These are phyloP conservation scores for Trichoderma cornu-damae DNA, from an alignment of 2,329 filamentous ascomycete species.

Conservation along the genomic window DNA sequence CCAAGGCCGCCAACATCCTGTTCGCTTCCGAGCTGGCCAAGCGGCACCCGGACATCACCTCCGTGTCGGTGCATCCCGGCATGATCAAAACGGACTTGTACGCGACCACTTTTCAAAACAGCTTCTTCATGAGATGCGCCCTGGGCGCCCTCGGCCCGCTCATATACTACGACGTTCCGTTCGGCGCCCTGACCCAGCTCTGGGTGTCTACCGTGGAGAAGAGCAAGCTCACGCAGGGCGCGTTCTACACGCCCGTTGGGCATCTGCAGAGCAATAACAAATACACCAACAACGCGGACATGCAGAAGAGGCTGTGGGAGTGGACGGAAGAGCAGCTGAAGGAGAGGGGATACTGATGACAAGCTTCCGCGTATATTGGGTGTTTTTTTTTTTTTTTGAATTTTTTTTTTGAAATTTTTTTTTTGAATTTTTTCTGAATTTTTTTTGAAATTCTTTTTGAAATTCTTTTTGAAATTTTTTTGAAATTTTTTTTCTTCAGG, in stretches of 20 bases:
- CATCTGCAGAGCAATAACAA: not conserved
- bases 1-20: constrained; percentile 46
- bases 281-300: not conserved
- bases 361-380: no score
- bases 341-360: not conserved
- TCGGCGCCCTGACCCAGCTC: constrained; percentile 10
- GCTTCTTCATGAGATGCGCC: not conserved
- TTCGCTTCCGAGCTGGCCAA: constrained; percentile 43
- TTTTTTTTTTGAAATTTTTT: no score
- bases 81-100: constrained; percentile 31
- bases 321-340: constrained; percentile 10
- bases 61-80: constrained; percentile 47
- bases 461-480: not conserved
- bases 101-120: not conserved
- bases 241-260: not conserved
- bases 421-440: no score
- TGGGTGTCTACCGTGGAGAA: not conserved
- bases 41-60: constrained; percentile 38
- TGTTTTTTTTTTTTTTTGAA: not conserved
- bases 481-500: not conserved
- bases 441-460: not conserved
- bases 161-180: not conserved
- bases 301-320: constrained; percentile 3
- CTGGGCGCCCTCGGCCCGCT: not conserved
- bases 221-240: not conserved